phyloP scores from a whole-genome alignment of 495 filamentous ascomycete genomes.

The Penicillium canescens region DNA sequence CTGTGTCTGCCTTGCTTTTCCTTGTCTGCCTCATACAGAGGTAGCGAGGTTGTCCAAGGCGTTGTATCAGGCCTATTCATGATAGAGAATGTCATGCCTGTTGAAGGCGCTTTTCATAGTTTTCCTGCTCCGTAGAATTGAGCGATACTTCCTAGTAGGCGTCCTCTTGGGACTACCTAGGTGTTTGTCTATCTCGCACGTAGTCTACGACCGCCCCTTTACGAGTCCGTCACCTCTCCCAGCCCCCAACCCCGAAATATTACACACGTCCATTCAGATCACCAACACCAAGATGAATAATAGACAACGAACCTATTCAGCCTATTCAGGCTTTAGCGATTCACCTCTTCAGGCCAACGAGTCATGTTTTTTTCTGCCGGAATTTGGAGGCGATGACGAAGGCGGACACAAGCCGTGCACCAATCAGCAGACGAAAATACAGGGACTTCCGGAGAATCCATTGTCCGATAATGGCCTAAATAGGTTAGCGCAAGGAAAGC shows the following conservation, averaged over 20 bases:
- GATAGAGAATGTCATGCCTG: constrained; percentile 33
- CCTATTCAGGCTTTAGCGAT: background rate
- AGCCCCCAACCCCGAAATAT: too few relatives aligned
- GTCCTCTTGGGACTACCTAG: too few relatives aligned
- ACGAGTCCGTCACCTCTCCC: too few relatives aligned
- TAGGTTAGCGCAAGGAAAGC: constrained; percentile 38
- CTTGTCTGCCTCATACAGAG: constrained; percentile 11
- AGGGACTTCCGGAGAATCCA: constrained; percentile 8
- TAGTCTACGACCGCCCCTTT: too few relatives aligned
- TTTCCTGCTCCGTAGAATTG: background rate
- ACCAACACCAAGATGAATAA: too few relatives aligned
- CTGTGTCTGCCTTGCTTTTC: constrained; percentile 3
- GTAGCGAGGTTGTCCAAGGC: constrained; percentile 22
- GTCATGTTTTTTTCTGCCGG: constrained; percentile 31
- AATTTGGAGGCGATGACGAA: constrained; percentile 29
- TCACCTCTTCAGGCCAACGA: constrained; percentile 4
- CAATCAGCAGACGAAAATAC: background rate
- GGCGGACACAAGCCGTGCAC: constrained; percentile 22
- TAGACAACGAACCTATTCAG: background rate
- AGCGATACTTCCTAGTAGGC: background rate
- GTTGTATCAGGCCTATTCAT: constrained; percentile 23
- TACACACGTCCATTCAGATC: background rate
- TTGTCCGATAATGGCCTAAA: constrained; percentile 11
- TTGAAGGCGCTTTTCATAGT: constrained; percentile 16
- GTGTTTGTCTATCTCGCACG: too few relatives aligned